These are phyloP conservation scores for Barbarea vulgaris DNA, from an alignment of 345 rosid species.

Conservation along the genomic window DNA sequence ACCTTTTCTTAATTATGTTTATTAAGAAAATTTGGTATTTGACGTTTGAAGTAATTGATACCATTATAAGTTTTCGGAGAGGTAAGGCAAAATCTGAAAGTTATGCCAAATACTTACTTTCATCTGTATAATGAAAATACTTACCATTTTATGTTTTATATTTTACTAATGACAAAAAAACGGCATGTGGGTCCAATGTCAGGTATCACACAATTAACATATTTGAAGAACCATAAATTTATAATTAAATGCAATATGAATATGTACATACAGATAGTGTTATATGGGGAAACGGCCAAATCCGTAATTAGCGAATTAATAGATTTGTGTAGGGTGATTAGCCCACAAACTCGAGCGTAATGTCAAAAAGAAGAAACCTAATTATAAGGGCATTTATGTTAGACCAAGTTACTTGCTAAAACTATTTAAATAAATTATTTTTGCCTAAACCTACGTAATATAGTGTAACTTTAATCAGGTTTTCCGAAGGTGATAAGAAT, in stretches of 20 bases:
- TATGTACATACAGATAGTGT: constrained; percentile 21
- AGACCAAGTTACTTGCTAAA: background rate
- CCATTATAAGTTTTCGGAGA: background rate
- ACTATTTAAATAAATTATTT: background rate
- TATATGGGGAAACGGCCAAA: constrained; percentile 29
- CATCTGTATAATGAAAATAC: no score
- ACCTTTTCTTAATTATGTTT: background rate
- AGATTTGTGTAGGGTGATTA: constrained; percentile 33
- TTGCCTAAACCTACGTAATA: background rate
- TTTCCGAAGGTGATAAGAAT: background rate
- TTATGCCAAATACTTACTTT: background rate
- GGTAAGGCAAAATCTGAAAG: background rate
- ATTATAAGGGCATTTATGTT: constrained; percentile 3
- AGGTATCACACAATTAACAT: constrained; percentile 26
- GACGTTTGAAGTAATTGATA: background rate
- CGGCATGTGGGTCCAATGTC: constrained; percentile 35
- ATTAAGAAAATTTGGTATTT: background rate
- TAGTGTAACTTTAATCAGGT: background rate
- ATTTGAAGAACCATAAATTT: background rate
- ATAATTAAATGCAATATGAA: constrained; percentile 25
- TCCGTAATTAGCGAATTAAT: constrained; percentile 19
- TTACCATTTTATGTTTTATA: background rate
- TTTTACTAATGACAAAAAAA: constrained; percentile 2
- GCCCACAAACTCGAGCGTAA: constrained; percentile 32
- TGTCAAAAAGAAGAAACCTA: constrained; percentile 40